phyloP scores from a whole-genome alignment of 2,329 filamentous ascomycete genomes.

The Stagonosporopsis cucurbitacearum region DNA sequence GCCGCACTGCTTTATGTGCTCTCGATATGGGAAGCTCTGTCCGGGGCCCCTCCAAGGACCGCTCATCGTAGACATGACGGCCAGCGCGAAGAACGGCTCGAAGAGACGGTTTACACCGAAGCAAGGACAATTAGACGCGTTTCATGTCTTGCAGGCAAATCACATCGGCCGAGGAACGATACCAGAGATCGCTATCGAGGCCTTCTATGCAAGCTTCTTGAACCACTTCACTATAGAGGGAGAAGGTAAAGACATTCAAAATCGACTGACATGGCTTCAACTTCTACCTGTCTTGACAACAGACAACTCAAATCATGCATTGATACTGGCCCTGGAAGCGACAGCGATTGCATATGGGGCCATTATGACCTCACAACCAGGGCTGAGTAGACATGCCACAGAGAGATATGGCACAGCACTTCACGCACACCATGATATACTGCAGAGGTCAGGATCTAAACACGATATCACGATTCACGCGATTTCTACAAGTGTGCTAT shows the following conservation, averaged over 20 bases:
- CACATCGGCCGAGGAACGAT: background rate
- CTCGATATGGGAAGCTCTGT: slow-evolving; percentile 30
- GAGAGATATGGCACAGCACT: slow-evolving; percentile 39
- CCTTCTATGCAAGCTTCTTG: slow-evolving; percentile 40
- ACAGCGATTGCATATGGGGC: slow-evolving; percentile 39
- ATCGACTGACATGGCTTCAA: slow-evolving; percentile 39
- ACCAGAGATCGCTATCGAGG: background rate
- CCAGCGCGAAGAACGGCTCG: slow-evolving; percentile 22
- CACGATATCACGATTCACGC: slow-evolving; percentile 37
- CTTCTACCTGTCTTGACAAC: slow-evolving; percentile 30
- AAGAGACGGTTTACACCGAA: slow-evolving; percentile 15
- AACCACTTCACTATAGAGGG: slow-evolving; percentile 35
- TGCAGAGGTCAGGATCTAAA: slow-evolving; percentile 18
- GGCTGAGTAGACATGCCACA: slow-evolving; percentile 28
- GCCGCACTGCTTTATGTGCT: slow-evolving; percentile 41
- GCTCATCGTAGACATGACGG: slow-evolving; percentile 43
- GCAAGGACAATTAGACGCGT: background rate
- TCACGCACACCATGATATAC: slow-evolving; percentile 24
- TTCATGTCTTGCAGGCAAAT: background rate
- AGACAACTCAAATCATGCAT: slow-evolving; percentile 33
- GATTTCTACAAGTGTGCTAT: slow-evolving; percentile 40
- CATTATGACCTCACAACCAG: slow-evolving; percentile 27
- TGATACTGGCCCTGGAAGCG: slow-evolving; percentile 36
- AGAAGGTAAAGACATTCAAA: slow-evolving; percentile 33
- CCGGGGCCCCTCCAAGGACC: slow-evolving; percentile 36